These are phyloP conservation scores for Colletotrichum eremochloae DNA, from an alignment of 2,329 filamentous ascomycete species.

Conservation along the genomic window DNA sequence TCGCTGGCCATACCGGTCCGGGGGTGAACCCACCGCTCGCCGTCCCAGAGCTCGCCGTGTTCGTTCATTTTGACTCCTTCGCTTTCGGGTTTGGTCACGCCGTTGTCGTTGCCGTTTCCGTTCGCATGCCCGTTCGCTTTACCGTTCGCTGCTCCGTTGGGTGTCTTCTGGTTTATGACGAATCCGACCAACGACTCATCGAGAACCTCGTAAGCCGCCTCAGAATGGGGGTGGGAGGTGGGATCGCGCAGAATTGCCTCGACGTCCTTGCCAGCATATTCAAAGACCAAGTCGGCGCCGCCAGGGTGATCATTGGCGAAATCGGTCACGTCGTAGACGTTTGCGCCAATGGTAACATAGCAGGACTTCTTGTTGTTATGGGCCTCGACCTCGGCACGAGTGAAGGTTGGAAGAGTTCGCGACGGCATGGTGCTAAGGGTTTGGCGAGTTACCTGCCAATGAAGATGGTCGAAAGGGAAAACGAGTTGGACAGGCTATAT, in stretches of 20 bases:
- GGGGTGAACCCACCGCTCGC: constrained; percentile 60
- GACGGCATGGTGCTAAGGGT: constrained; percentile 73
- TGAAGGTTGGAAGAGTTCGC: constrained; percentile 85
- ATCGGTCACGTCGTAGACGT: constrained; percentile 94
- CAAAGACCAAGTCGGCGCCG: constrained; percentile 87
- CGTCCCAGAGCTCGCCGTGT: constrained; percentile 45
- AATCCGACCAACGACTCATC: constrained; percentile 90
- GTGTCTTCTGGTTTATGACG: constrained; percentile 71
- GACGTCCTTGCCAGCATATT: constrained; percentile 91
- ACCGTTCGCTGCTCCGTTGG: constrained; percentile 55
- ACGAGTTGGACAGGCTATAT: background rate
- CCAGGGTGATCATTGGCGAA: constrained; percentile 94
- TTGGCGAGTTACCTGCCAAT: constrained; percentile 33
- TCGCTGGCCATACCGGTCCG: constrained; percentile 90
- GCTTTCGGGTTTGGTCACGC: constrained; percentile 55
- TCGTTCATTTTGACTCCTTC: constrained; percentile 45
- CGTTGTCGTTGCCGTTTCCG: constrained; percentile 49
- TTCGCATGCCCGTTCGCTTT: constrained; percentile 48
- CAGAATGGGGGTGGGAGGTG: constrained; percentile 86
- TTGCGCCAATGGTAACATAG: constrained; percentile 90
- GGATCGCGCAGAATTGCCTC: constrained; percentile 85
- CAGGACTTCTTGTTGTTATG: constrained; percentile 87
- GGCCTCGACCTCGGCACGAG: constrained; percentile 81
- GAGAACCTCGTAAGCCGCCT: constrained; percentile 95
- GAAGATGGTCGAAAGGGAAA: constrained; percentile 40